These are phyloP conservation scores for Gloeopeniophorella convolvens DNA, from an alignment of 768 basidiomycete species.

Conservation along the genomic window DNA sequence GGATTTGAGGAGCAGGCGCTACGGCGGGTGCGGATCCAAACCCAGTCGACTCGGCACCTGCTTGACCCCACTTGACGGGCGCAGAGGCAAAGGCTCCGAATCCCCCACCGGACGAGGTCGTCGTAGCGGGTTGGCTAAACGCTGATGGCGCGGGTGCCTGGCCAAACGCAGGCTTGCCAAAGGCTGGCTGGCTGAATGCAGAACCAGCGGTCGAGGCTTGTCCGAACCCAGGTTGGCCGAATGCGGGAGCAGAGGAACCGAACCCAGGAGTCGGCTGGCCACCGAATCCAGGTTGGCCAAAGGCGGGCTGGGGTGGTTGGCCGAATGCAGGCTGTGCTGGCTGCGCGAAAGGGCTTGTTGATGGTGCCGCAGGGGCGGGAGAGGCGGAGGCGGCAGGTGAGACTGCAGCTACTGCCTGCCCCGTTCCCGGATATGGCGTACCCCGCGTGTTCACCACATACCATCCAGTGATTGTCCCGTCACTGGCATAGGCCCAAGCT, in stretches of 20 bases:
- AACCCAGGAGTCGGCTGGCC: constrained; percentile 5
- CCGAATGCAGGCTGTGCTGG: constrained; percentile 21
- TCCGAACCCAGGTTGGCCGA: constrained; percentile 12
- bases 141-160: constrained; percentile 2
- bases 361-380: background rate
- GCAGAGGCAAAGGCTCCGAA: constrained; percentile 25
- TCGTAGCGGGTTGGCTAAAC: constrained; percentile 11
- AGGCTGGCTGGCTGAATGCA: constrained; percentile 13
- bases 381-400: constrained; percentile 7
- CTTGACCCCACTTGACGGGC: constrained; percentile 24
- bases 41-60: constrained; percentile 14
- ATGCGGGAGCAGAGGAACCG: constrained; percentile 29
- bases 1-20: constrained; percentile 10
- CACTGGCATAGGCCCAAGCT: constrained; percentile 69
- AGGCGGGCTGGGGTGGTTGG: constrained; percentile 22
- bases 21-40: constrained; percentile 2
- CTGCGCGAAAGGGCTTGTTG: constrained; percentile 8
- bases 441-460: constrained; percentile 52
- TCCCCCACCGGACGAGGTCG: constrained; percentile 11
- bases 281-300: constrained; percentile 18
- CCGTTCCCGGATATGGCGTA: constrained; percentile 51
- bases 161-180: constrained; percentile 10
- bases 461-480: constrained; percentile 75
- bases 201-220: constrained; percentile 7
- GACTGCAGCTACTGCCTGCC: constrained; percentile 5